These are phyloP conservation scores for Parascedosporium putredinis DNA, from an alignment of 2,329 filamentous ascomycete genomes.

Conservation along the genomic window DNA sequence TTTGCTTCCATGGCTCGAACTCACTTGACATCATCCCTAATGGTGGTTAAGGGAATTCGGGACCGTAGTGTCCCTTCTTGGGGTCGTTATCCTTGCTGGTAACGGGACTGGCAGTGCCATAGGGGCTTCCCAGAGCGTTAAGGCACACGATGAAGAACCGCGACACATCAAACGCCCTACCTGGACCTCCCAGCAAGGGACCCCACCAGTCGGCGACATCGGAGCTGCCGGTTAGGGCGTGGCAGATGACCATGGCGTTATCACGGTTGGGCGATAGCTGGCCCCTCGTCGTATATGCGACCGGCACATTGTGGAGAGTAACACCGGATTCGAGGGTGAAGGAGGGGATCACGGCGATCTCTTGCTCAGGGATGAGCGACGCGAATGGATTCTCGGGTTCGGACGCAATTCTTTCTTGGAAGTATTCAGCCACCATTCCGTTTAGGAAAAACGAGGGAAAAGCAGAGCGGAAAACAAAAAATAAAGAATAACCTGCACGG, in stretches of 20 bases:
- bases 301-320: slow-evolving; percentile 63
- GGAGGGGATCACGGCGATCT: slow-evolving; percentile 73
- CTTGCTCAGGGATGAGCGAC: slow-evolving; percentile 75
- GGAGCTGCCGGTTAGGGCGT: slow-evolving; percentile 75
- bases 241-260: slow-evolving; percentile 69
- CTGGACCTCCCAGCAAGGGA: slow-evolving; percentile 65
- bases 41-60: slow-evolving; percentile 91
- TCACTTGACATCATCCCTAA: slow-evolving; percentile 90
- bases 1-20: no score
- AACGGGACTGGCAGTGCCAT: slow-evolving; percentile 78
- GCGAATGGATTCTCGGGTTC: slow-evolving; percentile 92
- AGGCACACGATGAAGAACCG: slow-evolving; percentile 80
- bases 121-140: slow-evolving; percentile 77
- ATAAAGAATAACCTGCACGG: no score
- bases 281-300: slow-evolving; percentile 58
- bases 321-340: slow-evolving; percentile 92
- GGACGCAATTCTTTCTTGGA: slow-evolving; percentile 51
- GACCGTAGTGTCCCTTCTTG: slow-evolving; percentile 70
- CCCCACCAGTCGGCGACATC: slow-evolving; percentile 88
- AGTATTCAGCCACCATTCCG: slow-evolving; percentile 50
- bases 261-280: slow-evolving; percentile 46
- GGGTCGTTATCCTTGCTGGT: slow-evolving; percentile 77
- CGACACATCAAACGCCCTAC: slow-evolving; percentile 69
- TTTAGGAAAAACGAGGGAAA: neutral
- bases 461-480: slow-evolving; percentile 3